Percentiles rank a stretch among this genome's conserved stretches.
Evolutionary conservation across 2,329 filamentous ascomycete genomes (phyloP).

Genomic region (Gliomastix tumulicola): DNA sequence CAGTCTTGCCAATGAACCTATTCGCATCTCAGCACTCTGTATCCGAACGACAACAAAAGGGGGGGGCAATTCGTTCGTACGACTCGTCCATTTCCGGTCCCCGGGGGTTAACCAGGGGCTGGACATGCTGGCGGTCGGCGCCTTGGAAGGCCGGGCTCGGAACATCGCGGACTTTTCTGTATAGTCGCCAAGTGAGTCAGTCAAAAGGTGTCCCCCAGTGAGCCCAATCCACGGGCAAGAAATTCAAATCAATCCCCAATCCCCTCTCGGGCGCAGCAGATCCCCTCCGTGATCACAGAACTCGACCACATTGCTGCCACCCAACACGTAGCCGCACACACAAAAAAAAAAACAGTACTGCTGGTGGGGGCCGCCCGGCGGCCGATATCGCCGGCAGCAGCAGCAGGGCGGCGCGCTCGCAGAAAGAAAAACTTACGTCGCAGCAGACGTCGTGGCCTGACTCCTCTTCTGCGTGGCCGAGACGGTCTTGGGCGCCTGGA

Average conservation of each 20-base stretch:
- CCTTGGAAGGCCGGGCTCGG: slow-evolving; percentile 58
- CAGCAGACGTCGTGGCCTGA: slow-evolving; percentile 41
- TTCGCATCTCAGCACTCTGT: neutral
- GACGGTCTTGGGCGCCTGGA: slow-evolving; percentile 29
- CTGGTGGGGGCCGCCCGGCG: no score
- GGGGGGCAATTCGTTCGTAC: slow-evolving; percentile 40
- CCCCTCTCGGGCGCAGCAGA: no score
- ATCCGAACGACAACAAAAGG: neutral
- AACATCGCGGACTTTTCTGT: slow-evolving; percentile 40
- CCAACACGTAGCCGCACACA: no score
- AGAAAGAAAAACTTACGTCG: slow-evolving; percentile 39
- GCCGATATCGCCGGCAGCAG: no score
- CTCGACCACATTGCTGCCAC: no score
- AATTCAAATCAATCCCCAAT: no score
- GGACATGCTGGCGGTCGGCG: slow-evolving; percentile 52
- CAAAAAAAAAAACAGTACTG: no score
- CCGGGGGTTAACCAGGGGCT: slow-evolving; percentile 57
- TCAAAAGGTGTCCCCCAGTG: no score
- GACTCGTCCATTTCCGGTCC: slow-evolving; percentile 70
- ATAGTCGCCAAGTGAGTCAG: neutral
- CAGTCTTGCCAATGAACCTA: slow-evolving; percentile 88
- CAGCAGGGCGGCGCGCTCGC: no score
- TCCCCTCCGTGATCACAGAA: no score
- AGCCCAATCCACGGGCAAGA: no score
- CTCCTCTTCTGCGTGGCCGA: slow-evolving; percentile 32